Base-by-base conservation (phyloP, 495 filamentous ascomycete species). In the Penicillium cosmopolitanum region DNA sequence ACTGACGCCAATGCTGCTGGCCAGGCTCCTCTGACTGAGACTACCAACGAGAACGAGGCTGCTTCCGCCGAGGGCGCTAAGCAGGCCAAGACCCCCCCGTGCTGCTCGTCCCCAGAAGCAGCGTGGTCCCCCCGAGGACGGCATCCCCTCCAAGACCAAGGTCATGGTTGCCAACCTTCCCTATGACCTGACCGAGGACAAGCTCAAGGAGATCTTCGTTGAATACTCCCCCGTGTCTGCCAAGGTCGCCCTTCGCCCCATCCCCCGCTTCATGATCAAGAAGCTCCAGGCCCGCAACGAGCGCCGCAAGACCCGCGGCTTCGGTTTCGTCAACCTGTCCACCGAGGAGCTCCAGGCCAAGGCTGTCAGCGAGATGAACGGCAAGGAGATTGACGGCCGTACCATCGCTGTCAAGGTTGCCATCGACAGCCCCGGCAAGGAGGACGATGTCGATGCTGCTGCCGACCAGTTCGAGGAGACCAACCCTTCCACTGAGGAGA, bases 381-480 rank as follows among this genome's bases (percentile, higher is more conserved):
- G 93, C 74, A 97, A 96, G 87, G 90, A 95, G 65, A 91, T 98
- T 58, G 95, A 97, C 70, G 96, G 96, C 48, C 94, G 95, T 65
- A 95, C 97, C 84, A 98, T 98, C 68, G 96, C 95, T 61, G 95
- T 98, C 81, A 98, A 98, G 89, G 91, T 98, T 65, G 95, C 95
- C 73, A 98, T 98, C 68, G 95, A 98, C 78, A 97, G 93, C 85
- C 95, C 95, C 60, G 93, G 95, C 77, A 98, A 98, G 86, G 94
- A 96, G 69, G 95, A 98, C 57, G 89, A 95, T 63, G 88, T 91
- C 72, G 84, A 92, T 65, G 87, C 90, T 70, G 79, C 82, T 52
- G 78, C 80, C 53, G 81, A 79, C 58, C 74, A 79, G 64, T 69
- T 72, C 51, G 77, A 79, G 48, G 74, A 82, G 65, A 65, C 70